These are phyloP conservation scores for Cutaneotrichosporon sp. DNA, from an alignment of 1,284 basidiomycete species.

Conservation along the genomic window DNA sequence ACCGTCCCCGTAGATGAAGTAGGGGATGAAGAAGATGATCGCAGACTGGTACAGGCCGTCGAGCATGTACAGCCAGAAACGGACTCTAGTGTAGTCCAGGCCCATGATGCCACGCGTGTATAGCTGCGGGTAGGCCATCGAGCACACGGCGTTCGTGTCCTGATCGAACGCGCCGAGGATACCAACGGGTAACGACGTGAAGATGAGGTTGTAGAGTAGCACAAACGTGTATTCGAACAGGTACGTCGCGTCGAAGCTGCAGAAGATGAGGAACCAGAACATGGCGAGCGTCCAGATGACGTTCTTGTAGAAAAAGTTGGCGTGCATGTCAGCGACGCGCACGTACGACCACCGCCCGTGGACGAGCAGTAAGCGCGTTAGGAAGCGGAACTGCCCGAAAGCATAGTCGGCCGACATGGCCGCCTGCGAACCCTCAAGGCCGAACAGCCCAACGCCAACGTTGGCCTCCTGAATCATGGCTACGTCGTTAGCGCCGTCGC, in stretches of 20 bases:
- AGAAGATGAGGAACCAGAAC: conserved; percentile 90
- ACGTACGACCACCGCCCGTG: conserved; percentile 97
- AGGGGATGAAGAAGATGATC: conserved; percentile 88
- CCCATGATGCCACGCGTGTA: conserved; percentile 91
- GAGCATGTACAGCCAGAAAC: conserved; percentile 93
- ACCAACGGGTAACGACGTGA: conserved; percentile 91
- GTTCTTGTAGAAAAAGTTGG: conserved; percentile 96
- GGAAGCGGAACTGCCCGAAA: conserved; percentile 92
- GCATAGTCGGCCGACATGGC: conserved; percentile 99
- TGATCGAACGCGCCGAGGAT: conserved; percentile 93
- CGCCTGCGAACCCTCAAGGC: conserved; percentile 94
- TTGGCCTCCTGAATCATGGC: conserved; percentile 88
- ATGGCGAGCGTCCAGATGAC: conserved; percentile 64
- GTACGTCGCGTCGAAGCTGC: conserved; percentile 89
- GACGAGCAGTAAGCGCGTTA: conserved; percentile 88
- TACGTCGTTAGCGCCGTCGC: conserved; percentile 67
- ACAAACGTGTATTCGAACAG: conserved; percentile 95
- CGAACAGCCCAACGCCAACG: conserved; percentile 89
- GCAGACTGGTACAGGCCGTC: conserved; percentile 92
- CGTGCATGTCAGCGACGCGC: conserved; percentile 94
- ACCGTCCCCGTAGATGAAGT: conserved; percentile 68
- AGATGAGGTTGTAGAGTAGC: conserved; percentile 83
- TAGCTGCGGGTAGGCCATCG: conserved; percentile 86
- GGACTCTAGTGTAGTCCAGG: conserved; percentile 83
- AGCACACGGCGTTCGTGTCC: conserved; percentile 86